Evolutionary conservation across 2,329 filamentous ascomycete species (phyloP).

Genomic region (Colletotrichum ledebouriae): DNA sequence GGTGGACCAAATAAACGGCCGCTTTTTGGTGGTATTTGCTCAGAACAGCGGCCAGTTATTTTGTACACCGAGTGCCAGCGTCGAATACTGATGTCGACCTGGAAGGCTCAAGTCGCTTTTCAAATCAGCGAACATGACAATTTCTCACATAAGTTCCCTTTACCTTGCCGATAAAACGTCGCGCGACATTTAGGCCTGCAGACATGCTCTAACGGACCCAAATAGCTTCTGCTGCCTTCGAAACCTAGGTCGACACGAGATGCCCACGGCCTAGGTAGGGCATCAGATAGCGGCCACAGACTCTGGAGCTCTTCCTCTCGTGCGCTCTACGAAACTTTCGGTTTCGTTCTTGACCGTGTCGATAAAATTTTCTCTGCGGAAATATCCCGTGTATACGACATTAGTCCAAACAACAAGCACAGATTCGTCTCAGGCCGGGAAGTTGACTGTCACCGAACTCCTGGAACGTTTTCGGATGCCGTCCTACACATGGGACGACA

Average conservation of each 20-base stretch:
- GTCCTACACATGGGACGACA: slow-evolving; percentile 27
- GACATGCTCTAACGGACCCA: not conserved
- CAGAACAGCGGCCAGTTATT: too few species aligned
- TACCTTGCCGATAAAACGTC: too few species aligned
- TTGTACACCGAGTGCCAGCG: too few species aligned
- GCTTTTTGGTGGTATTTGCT: too few species aligned
- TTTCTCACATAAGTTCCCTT: too few species aligned
- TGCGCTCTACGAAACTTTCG: not conserved
- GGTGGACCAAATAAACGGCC: too few species aligned
- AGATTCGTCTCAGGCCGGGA: slow-evolving; percentile 15
- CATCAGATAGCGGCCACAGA: not conserved
- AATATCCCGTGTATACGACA: not conserved
- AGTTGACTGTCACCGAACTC: slow-evolving; percentile 22
- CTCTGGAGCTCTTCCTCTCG: not conserved
- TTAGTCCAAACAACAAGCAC: slow-evolving; percentile 9
- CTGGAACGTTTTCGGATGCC: slow-evolving; percentile 17
- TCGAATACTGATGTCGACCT: too few species aligned
- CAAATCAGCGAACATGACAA: too few species aligned
- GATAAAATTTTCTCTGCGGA: too few species aligned
- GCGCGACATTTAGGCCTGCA: too few species aligned
- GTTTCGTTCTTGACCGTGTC: not conserved
- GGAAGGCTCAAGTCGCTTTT: too few species aligned
- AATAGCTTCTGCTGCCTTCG: not conserved
- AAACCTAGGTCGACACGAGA: not conserved
- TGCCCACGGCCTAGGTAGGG: not conserved